phyloP scores from a whole-genome alignment of 768 basidiomycete genomes.

The Chlorophyllum brunneum region DNA sequence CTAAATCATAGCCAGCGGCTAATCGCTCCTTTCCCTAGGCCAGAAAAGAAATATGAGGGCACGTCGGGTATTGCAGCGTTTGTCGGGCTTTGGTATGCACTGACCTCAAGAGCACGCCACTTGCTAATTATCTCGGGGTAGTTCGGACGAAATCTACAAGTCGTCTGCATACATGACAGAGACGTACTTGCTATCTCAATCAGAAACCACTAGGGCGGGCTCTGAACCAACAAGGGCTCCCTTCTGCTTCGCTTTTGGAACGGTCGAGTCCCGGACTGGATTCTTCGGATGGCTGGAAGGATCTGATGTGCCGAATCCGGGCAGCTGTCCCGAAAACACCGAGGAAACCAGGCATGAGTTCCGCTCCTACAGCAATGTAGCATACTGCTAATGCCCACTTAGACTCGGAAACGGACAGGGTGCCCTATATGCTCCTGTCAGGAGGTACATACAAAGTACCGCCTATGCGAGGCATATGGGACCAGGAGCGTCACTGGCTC shows the following conservation, averaged over 20 bases:
- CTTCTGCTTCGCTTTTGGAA: slow-evolving; percentile 69
- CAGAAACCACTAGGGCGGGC: slow-evolving; percentile 28
- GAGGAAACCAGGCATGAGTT: slow-evolving; percentile 15
- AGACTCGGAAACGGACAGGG: slow-evolving; percentile 1
- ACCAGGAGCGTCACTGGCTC: neutral
- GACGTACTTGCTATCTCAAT: slow-evolving; percentile 43
- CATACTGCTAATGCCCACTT: neutral
- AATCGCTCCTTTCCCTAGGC: slow-evolving; percentile 29
- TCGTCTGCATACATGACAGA: slow-evolving; percentile 74
- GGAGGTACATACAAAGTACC: neutral
- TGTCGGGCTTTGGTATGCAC: slow-evolving; percentile 59
- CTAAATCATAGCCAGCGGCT: neutral
- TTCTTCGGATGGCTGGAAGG: slow-evolving; percentile 79
- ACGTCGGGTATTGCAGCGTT: slow-evolving; percentile 68
- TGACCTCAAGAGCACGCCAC: neutral
- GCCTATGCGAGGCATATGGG: neutral
- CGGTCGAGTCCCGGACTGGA: slow-evolving; percentile 29
- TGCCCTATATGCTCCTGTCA: neutral
- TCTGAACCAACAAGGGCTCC: slow-evolving; percentile 53
- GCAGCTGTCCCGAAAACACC: neutral
- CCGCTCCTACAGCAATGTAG: neutral
- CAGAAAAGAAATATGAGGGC: slow-evolving; percentile 61
- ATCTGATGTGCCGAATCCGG: slow-evolving; percentile 23
- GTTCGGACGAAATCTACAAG: slow-evolving; percentile 76
- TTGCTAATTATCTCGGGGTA: slow-evolving; percentile 21